Evolutionary conservation across 2,329 filamentous ascomycete genomes (phyloP).

Genomic region (Fusarium chaquense): DNA sequence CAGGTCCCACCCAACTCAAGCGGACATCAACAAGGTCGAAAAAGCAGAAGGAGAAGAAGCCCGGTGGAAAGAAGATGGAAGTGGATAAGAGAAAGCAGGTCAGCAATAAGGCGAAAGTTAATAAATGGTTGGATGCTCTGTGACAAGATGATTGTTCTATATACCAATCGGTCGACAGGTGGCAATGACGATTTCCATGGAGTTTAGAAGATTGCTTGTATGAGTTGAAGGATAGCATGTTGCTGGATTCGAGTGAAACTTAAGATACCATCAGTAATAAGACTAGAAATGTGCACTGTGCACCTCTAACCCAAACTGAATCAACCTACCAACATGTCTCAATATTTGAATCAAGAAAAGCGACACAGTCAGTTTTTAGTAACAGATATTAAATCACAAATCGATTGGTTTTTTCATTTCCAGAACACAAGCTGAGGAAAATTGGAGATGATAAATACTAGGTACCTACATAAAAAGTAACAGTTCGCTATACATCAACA

Average conservation of each 20-base stretch:
- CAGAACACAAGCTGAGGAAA: neutral
- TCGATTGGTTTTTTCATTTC: neutral
- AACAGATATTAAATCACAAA: fast-evolving
- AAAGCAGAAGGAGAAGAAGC: slow-evolving; percentile 40
- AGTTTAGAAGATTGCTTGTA: neutral
- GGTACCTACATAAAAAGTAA: neutral
- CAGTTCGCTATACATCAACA: neutral
- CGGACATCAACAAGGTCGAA: slow-evolving; percentile 19
- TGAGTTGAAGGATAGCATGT: neutral
- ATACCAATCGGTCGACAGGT: neutral
- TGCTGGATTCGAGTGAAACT: neutral
- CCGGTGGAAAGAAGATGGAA: slow-evolving; percentile 27
- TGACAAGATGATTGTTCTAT: neutral
- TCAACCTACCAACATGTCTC: neutral
- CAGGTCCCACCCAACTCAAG: slow-evolving; percentile 4
- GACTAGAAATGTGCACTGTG: neutral
- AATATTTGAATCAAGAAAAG: neutral
- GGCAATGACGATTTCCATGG: neutral
- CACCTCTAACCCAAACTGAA: neutral
- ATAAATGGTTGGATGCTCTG: slow-evolving; percentile 37
- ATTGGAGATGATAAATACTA: neutral
- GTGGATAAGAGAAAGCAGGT: slow-evolving; percentile 41
- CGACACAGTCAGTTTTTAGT: neutral
- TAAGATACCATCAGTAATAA: neutral
- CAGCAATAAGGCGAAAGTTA: slow-evolving; percentile 38